Evolutionary conservation across 306 rosid genomes (phyloP).

Genomic region (Cucumis hystrix): DNA sequence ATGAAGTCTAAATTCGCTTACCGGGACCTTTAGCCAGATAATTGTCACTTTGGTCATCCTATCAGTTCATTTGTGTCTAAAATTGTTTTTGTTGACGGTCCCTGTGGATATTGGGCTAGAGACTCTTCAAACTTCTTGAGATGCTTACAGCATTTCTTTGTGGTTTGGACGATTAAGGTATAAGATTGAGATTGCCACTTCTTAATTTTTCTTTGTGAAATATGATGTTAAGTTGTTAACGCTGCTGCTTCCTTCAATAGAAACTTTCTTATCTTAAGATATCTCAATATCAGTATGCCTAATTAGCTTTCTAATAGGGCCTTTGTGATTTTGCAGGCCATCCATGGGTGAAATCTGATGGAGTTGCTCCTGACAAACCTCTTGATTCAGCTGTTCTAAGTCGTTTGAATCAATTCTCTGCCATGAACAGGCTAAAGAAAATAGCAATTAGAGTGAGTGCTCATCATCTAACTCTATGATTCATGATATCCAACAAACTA

Average conservation of each 20-base stretch:
- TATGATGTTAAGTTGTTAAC: not conserved
- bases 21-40: not conserved
- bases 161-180: not conserved
- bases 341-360: constrained; percentile 79
- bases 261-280: not conserved
- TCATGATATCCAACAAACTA: not conserved
- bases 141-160: not conserved
- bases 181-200: not conserved
- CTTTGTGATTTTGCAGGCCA: constrained; percentile 50
- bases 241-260: not conserved
- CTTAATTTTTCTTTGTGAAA: not conserved
- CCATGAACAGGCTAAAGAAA: constrained; percentile 80
- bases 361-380: constrained; percentile 81
- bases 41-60: not conserved
- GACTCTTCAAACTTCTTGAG: not conserved
- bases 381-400: constrained; percentile 82
- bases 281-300: constrained; percentile 10
- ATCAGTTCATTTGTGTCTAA: not conserved
- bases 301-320: not conserved
- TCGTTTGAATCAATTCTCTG: constrained; percentile 94
- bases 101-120: not conserved
- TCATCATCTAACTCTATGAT: not conserved
- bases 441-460: constrained; percentile 80
- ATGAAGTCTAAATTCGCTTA: not conserved
- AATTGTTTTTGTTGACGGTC: not conserved